Percentiles rank a stretch among this genome's conserved stretches.
Evolutionary conservation across 2,329 filamentous ascomycete species (phyloP).

Genomic region (Pyricularia pennisetigena): DNA sequence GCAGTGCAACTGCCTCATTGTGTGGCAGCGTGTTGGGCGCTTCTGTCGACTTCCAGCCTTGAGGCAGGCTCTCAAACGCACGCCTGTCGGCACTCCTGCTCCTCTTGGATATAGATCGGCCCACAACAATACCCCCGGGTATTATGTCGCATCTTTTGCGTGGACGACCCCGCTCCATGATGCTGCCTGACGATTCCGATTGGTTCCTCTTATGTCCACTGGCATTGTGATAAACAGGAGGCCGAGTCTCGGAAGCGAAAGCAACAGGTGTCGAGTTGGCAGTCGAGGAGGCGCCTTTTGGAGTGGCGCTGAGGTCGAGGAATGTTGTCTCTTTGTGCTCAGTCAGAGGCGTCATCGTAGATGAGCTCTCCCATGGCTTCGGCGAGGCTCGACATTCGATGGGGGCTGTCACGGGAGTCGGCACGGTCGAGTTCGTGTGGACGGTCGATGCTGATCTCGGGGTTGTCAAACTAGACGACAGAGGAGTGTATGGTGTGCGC

Average conservation of each 20-base stretch:
- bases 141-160: conserved; percentile 37
- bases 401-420: conserved; percentile 34
- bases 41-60: conserved; percentile 44
- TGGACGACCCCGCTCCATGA: conserved; percentile 53
- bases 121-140: conserved; percentile 11
- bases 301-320: conserved; percentile 16
- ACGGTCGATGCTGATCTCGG: conserved; percentile 32
- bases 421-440: conserved; percentile 27
- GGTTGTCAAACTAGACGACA: conserved; percentile 29
- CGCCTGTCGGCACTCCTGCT: conserved; percentile 41
- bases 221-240: not conserved
- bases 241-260: not conserved
- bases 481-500: conserved; percentile 34
- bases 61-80: conserved; percentile 52
- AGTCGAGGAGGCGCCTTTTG: conserved; percentile 21
- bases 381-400: conserved; percentile 18
- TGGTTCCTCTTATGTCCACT: conserved; percentile 38
- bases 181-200: conserved; percentile 40
- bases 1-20: conserved; percentile 39
- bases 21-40: conserved; percentile 35
- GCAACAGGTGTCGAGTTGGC: not conserved
- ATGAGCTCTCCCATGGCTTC: conserved; percentile 23
- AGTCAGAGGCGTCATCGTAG: conserved; percentile 23
- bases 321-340: conserved; percentile 10
- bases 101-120: conserved; percentile 28